These are phyloP conservation scores for Colletotrichum phormii DNA, from an alignment of 2,329 filamentous ascomycete species.

Conservation along the genomic window DNA sequence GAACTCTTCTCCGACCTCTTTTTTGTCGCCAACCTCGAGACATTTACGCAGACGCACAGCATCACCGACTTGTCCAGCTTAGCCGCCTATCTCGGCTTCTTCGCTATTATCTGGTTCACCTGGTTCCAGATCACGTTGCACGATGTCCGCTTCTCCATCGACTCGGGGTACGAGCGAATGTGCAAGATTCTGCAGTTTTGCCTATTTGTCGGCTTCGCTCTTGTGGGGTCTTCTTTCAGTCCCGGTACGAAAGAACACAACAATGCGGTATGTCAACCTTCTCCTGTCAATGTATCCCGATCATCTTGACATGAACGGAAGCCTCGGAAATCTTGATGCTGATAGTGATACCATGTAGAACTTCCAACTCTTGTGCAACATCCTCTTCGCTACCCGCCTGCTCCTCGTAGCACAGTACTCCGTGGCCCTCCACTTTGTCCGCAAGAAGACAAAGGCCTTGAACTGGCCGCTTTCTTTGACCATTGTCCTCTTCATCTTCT, in stretches of 20 bases:
- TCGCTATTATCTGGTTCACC: constrained; percentile 68
- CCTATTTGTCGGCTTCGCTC: constrained; percentile 67
- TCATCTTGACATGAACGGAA: background rate
- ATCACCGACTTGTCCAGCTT: constrained; percentile 58
- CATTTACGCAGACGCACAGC: constrained; percentile 65
- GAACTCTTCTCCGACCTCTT: constrained; percentile 72
- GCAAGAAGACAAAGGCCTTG: constrained; percentile 41
- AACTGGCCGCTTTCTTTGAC: constrained; percentile 45
- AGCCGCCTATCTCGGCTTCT: constrained; percentile 61
- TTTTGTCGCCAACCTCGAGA: constrained; percentile 70
- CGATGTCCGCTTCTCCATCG: constrained; percentile 67
- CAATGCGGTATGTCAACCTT: constrained; percentile 42
- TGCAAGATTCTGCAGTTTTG: constrained; percentile 66
- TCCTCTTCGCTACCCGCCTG: constrained; percentile 50
- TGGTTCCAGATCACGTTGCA: constrained; percentile 70
- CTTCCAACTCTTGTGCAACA: constrained; percentile 53
- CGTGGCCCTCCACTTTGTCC: constrained; percentile 47
- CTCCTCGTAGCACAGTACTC: constrained; percentile 47
- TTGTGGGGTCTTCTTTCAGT: constrained; percentile 58
- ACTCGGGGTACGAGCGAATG: constrained; percentile 65
- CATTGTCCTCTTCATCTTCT: constrained; percentile 46
- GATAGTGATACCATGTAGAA: constrained; percentile 37
- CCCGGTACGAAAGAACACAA: constrained; percentile 51
- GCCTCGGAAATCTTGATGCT: background rate
- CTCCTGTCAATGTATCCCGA: background rate